Evolutionary conservation across 768 basidiomycete species (phyloP), one percentile per base, ranked within the genome.

Genomic region (Boletus sp.): DNA sequence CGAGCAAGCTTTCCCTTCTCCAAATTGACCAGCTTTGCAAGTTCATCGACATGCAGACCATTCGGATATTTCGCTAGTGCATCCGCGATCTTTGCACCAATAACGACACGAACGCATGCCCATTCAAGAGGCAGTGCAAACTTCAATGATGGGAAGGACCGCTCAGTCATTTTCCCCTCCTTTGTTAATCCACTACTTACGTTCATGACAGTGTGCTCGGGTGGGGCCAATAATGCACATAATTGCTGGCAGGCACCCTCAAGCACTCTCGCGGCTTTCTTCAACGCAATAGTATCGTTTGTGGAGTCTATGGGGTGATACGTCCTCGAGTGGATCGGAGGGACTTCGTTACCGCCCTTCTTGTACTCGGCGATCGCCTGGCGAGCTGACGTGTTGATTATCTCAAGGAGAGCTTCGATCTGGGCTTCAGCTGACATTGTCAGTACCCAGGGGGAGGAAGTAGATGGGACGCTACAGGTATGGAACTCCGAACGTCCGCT

Each of bases 1-100:
- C 69, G 71, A 44, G 61, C 47, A 14, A 73, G 70, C 41, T 74
- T 73, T 1, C 59, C 61, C 39, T 59, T 59, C 42, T 71, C 67
- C 30, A 71, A 30, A 12, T 46, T 56, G 28, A 70, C 64, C 37
- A 60, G 44, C 47, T 59, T 56, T 17, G 67, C 45, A 11, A 73
- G 64, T 45, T 70, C 64, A 2, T 60, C 52, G 7, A 70, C 58
- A 42, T 62, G 66, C 12, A 72, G 54, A 30, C 73, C 73, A 63
- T 41, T 3, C 24, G 24, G 24, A 24, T 24, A 24, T 24, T 24
- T 24, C 24, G 1, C 24, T 24, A 24, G 24, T 24, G 24, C 24
- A 24, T 24, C 24, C 24, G 24, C n/a, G n/a, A n/a, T n/a, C n/a
- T n/a, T n/a, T n/a, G n/a, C n/a, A n/a, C n/a, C n/a, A n/a, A n/a